Percentiles rank a stretch among this genome's conserved stretches.
Conservation (phyloP, 148 eudicot species). For the Fagopyrum tataricum region DNA sequence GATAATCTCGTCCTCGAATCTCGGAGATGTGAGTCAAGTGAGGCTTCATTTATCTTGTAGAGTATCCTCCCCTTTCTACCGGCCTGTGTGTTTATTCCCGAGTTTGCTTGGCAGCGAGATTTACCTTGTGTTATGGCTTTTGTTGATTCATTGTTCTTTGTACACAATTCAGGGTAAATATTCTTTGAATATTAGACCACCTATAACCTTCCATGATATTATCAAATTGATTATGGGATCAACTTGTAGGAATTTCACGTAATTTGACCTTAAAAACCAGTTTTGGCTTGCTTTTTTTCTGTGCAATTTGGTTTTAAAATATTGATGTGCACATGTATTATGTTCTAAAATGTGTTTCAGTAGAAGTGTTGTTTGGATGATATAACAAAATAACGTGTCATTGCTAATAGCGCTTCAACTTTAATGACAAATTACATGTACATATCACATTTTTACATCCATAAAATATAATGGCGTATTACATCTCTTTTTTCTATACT, state of each 20-base stretch:
- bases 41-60: constrained; percentile 9
- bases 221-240: no score
- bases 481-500: no score
- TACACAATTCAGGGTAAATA: not conserved
- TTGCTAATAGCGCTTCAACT: no score
- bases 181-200: constrained; percentile 6
- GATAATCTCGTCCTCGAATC: constrained; percentile 8
- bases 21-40: constrained; percentile 1
- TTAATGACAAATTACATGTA: no score
- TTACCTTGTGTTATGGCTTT: not conserved
- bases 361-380: no score
- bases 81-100: not conserved
- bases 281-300: not conserved
- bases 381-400: no score
- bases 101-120: not conserved
- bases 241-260: not conserved
- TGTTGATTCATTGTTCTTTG: constrained; percentile 1
- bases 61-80: not conserved
- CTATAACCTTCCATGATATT: not conserved
- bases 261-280: not conserved
- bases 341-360: no score
- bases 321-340: not conserved
- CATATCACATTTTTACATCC: no score
- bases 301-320: not conserved
- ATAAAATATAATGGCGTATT: no score